Conservation (phyloP, 1,284 basidiomycete genomes). For the Athelia psychrophila region DNA sequence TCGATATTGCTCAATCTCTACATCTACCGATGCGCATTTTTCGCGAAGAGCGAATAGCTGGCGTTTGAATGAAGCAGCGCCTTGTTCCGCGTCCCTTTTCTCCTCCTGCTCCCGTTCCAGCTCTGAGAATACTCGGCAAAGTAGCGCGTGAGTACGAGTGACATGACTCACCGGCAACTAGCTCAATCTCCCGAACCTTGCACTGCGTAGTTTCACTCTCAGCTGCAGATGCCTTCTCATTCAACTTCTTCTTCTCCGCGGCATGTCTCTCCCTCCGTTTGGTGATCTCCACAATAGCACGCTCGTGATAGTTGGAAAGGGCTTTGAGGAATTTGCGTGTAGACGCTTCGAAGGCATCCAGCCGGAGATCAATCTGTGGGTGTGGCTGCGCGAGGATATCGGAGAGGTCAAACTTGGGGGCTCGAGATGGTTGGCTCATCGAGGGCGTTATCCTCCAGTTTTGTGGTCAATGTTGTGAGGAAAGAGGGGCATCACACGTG, state of each 20-base stretch:
- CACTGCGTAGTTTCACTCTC: conserved; percentile 69
- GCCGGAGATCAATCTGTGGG: conserved; percentile 63
- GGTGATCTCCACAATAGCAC: conserved; percentile 59
- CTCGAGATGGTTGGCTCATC: conserved; percentile 41
- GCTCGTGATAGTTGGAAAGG: conserved; percentile 64
- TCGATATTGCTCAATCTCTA: conserved; percentile 69
- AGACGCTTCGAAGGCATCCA: conserved; percentile 59
- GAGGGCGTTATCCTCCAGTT: too few species aligned
- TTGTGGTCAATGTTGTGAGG: background rate
- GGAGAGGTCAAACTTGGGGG: conserved; percentile 61
- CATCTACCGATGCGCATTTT: conserved; percentile 52
- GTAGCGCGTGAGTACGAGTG: background rate
- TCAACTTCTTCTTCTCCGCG: conserved; percentile 54
- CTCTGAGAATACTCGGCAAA: conserved; percentile 34
- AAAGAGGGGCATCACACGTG: background rate
- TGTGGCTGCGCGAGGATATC: conserved; percentile 51
- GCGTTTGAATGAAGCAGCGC: conserved; percentile 57
- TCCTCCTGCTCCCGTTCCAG: conserved; percentile 70
- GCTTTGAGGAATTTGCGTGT: conserved; percentile 69
- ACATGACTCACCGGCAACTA: conserved; percentile 54
- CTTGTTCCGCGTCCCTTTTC: conserved; percentile 62
- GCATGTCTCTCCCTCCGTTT: conserved; percentile 54
- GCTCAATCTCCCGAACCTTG: conserved; percentile 70
- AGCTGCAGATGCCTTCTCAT: conserved; percentile 52
- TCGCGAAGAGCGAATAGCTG: conserved; percentile 61